Conservation (phyloP, 371 early-diverging fungal species). For the Phascolomyces articulosus region DNA sequence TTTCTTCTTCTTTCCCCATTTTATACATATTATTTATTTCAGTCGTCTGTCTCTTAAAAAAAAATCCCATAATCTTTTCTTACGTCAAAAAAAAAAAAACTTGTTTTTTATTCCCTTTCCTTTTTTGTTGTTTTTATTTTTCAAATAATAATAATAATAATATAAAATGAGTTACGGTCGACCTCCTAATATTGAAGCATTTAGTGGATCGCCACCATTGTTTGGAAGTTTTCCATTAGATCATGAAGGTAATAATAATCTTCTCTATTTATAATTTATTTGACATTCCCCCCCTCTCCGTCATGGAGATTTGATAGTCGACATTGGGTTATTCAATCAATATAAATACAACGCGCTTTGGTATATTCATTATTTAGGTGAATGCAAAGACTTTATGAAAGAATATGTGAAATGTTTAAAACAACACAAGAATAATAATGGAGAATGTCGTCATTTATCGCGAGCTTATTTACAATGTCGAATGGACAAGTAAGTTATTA, state of each 20-base stretch:
- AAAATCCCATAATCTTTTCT: not conserved
- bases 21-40: no score
- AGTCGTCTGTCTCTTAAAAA: no score
- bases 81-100: not conserved
- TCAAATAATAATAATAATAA: no score
- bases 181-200: constrained; percentile 62
- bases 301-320: no score
- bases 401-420: constrained; percentile 77
- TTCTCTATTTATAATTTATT: no score
- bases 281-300: no score
- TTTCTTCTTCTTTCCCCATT: not conserved
- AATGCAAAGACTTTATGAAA: constrained; percentile 73
- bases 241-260: constrained; percentile 60
- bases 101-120: not conserved
- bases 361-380: no score
- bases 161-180: constrained; percentile 65
- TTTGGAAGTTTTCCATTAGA: constrained; percentile 85
- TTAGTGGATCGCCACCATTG: constrained; percentile 71
- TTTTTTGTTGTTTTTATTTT: constrained; percentile 1
- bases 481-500: constrained; percentile 85
- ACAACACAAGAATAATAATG: constrained; percentile 67
- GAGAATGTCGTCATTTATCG: constrained; percentile 70
- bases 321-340: no score
- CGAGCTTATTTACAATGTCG: constrained; percentile 78
- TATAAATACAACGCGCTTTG: no score